Conservation (phyloP, 2,329 filamentous ascomycete species). For the Rhytidhysteron rufulum region DNA sequence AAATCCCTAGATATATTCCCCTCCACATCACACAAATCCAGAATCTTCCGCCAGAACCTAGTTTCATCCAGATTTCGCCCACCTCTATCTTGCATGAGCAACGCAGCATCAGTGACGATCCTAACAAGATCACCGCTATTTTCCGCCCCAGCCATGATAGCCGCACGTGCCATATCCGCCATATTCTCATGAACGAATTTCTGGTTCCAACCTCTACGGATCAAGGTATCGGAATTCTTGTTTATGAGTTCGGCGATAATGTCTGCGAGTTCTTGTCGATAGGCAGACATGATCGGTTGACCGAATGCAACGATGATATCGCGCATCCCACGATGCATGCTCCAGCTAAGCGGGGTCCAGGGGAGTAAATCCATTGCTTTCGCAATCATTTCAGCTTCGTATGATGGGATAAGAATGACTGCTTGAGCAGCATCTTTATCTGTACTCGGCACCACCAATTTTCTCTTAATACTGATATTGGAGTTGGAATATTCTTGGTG, state of each 20-base stretch:
- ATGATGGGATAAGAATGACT: neutral
- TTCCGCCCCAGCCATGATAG: neutral
- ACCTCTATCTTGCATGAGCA: neutral
- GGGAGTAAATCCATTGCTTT: neutral
- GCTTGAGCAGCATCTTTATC: neutral
- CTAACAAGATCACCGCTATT: neutral
- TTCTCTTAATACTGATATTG: neutral
- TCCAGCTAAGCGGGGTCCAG: neutral
- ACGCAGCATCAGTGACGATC: neutral
- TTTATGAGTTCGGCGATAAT: neutral
- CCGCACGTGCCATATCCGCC: neutral
- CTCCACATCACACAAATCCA: neutral
- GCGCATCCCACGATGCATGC: neutral
- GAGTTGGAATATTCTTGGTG: neutral
- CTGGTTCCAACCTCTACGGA: neutral
- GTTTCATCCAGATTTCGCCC: neutral
- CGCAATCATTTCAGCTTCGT: neutral
- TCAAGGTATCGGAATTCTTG: neutral
- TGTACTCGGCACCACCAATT: neutral
- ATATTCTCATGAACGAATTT: neutral
- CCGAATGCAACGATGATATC: neutral
- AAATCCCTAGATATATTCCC: neutral
- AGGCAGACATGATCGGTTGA: neutral
- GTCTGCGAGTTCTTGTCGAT: neutral
- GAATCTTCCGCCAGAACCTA: neutral